phyloP scores from a whole-genome alignment of 2,329 filamentous ascomycete species.

The Teratosphaeria zuluensis region DNA sequence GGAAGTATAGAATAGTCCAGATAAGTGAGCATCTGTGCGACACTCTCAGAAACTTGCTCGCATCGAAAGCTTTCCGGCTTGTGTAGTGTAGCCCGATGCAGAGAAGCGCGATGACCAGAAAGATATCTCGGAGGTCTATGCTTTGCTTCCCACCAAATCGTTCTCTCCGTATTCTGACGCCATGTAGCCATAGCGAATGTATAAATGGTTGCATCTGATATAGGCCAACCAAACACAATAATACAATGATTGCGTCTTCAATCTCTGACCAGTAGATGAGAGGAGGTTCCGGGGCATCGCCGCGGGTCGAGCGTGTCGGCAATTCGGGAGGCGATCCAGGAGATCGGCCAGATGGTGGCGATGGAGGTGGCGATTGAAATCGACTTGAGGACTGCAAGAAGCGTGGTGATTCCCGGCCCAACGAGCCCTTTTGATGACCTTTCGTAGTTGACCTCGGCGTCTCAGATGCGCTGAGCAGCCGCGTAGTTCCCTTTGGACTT shows the following conservation, averaged over 20 bases:
- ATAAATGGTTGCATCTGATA: background rate
- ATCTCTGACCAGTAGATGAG: too few species aligned
- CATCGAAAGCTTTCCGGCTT: background rate
- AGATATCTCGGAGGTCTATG: background rate
- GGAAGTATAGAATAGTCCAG: background rate
- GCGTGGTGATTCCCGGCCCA: background rate
- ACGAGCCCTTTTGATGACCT: background rate
- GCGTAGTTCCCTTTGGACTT: background rate
- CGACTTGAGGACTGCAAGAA: background rate
- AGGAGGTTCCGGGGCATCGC: background rate
- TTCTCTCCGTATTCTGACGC: background rate
- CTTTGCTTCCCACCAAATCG: background rate
- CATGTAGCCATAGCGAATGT: background rate
- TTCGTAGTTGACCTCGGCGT: background rate
- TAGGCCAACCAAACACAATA: background rate
- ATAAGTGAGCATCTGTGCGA: background rate
- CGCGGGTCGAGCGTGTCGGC: background rate
- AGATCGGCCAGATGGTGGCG: background rate
- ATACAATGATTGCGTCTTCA: background rate
- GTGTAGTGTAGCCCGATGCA: background rate
- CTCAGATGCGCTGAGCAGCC: background rate
- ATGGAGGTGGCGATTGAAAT: background rate
- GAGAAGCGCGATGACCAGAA: background rate
- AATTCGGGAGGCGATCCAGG: background rate
- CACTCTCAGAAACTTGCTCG: background rate